Percentiles rank a stretch among this genome's conserved stretches.
Evolutionary conservation across 495 filamentous ascomycete species (phyloP).

Genomic region (Xylaria nigripes): DNA sequence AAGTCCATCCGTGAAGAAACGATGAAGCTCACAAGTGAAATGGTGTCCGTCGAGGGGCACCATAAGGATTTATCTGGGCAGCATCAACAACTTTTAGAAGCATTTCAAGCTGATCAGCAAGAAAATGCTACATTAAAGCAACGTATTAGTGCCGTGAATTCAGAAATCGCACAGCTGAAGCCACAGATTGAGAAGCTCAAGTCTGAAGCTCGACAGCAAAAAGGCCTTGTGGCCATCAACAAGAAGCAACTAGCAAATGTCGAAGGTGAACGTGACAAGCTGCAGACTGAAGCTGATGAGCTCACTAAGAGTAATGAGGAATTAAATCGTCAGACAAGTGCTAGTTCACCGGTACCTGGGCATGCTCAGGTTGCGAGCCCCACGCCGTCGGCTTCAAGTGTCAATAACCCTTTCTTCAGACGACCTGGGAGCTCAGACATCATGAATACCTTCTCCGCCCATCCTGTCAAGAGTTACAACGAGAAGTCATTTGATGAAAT

Average conservation of each 20-base stretch:
- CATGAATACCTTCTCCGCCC: constrained; percentile 42
- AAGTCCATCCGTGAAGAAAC: constrained; percentile 67
- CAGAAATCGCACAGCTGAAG: constrained; percentile 71
- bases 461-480: constrained; percentile 37
- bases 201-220: constrained; percentile 84
- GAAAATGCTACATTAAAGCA: constrained; percentile 85
- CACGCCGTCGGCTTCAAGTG: constrained; percentile 63
- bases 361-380: constrained; percentile 50
- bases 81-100: constrained; percentile 63
- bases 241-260: constrained; percentile 91
- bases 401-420: constrained; percentile 86
- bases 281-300: constrained; percentile 68
- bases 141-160: constrained; percentile 71
- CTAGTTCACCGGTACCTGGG: constrained; percentile 29
- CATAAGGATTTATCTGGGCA: constrained; percentile 80
- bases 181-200: constrained; percentile 85
- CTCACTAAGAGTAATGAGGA: constrained; percentile 56
- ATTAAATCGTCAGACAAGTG: constrained; percentile 35
- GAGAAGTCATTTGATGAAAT: constrained; percentile 81
- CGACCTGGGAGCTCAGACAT: constrained; percentile 62
- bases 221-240: constrained; percentile 91
- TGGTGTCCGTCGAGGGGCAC: constrained; percentile 69
- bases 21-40: constrained; percentile 71
- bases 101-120: constrained; percentile 76
- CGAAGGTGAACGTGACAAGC: constrained; percentile 77